A percentile compares a stretch with the other conserved stretches of the same genome.
These are phyloP conservation scores for Tubosaeta sp. DNA, from an alignment of 768 basidiomycete genomes.

Conservation along the genomic window DNA sequence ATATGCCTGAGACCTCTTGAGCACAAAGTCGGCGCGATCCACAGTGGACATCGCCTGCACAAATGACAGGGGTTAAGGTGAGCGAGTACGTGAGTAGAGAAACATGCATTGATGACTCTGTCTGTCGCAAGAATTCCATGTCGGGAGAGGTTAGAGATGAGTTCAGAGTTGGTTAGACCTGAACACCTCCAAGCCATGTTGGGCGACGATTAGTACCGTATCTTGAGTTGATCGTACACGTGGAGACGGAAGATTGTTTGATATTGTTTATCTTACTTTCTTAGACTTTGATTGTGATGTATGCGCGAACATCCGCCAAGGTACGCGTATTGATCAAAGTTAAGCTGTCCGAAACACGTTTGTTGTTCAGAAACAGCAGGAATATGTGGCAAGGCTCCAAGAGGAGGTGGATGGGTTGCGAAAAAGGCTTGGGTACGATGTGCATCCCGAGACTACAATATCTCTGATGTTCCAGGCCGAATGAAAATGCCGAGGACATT, in stretches of 20 bases:
- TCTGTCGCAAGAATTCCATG: conserved; percentile 55
- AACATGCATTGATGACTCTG: conserved; percentile 49
- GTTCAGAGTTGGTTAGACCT: conserved; percentile 65
- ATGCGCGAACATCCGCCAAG: conserved; percentile 28
- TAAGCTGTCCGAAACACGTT: neutral
- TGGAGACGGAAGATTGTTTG: conserved; percentile 7
- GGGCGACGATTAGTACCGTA: neutral
- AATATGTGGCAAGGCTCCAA: conserved; percentile 43
- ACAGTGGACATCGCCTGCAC: conserved; percentile 63
- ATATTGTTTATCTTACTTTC: conserved; percentile 1
- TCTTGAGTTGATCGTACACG: no score
- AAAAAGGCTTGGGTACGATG: conserved; percentile 40
- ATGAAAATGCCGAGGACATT: conserved; percentile 51
- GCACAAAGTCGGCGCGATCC: conserved; percentile 69
- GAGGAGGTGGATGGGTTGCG: conserved; percentile 47
- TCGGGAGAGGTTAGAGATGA: conserved; percentile 61
- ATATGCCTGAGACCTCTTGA: conserved; percentile 52
- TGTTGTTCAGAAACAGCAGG: conserved; percentile 45
- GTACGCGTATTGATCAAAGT: conserved; percentile 8
- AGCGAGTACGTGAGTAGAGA: neutral
- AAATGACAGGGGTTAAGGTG: neutral
- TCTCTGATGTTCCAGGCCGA: conserved; percentile 25
- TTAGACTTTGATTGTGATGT: conserved; percentile 20
- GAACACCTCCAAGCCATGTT: conserved; percentile 81
- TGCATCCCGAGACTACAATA: neutral